These are phyloP conservation scores for Spiraea crenata DNA, from an alignment of 331 rosid species.

Conservation along the genomic window DNA sequence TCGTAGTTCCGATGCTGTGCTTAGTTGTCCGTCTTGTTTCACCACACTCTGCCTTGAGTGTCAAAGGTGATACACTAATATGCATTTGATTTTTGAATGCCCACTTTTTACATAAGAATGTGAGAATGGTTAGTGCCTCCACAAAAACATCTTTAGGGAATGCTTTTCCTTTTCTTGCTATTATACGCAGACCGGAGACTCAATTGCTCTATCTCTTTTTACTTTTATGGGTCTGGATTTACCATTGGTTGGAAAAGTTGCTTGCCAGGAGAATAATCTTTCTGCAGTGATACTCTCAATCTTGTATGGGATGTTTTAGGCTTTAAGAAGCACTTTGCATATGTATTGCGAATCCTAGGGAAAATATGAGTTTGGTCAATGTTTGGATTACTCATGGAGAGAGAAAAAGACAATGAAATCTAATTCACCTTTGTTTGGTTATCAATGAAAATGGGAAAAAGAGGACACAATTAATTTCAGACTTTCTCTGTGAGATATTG, in stretches of 20 bases:
- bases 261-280: background rate
- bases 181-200: background rate
- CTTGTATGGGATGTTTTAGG: background rate
- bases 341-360: background rate
- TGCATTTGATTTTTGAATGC: slow-evolving; percentile 1
- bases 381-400: background rate
- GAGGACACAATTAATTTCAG: no score
- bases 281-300: background rate
- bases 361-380: background rate
- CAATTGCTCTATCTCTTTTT: background rate
- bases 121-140: background rate
- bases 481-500: background rate
- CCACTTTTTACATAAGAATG: background rate
- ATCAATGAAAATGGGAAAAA: background rate
- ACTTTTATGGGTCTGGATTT: background rate
- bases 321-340: background rate
- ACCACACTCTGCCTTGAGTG: slow-evolving; percentile 79
- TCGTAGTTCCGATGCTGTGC: slow-evolving; percentile 66
- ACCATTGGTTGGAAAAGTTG: background rate
- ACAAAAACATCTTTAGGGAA: background rate
- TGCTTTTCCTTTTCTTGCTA: background rate
- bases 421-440: background rate
- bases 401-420: background rate
- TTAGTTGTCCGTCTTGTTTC: slow-evolving; percentile 85
- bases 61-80: slow-evolving; percentile 48